Base-by-base conservation (phyloP, 2,329 filamentous ascomycete species). In the Aspergillus novoparasiticus region DNA sequence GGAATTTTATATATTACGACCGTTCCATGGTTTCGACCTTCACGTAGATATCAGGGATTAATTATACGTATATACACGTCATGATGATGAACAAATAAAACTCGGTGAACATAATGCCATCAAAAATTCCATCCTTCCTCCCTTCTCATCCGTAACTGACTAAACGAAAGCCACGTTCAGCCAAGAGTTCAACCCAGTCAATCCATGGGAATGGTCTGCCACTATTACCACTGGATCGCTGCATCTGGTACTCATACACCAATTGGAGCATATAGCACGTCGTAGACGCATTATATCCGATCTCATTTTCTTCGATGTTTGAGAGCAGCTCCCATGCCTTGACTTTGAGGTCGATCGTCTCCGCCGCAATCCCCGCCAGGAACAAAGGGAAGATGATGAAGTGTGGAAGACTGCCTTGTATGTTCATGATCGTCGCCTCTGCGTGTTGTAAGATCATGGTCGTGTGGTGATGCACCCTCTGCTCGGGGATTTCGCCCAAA, bases 331-430 rank as follows among this genome's bases (percentile, higher is more conserved):
- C 78, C 61, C 86, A 73, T 1, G 82, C 82, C 66, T 78, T 75
- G 59, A 76, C 75, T 69, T 86, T 84, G 23, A 81, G 76, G 6
- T 74, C 75, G 10, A 73, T 73, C 28, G 80, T 76, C 0, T 70
- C 73, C 2, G 80, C 80, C 21, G 82, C 78, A 4, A 71, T 70
- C 12, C 84, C 85, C 0, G 84, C 83, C 62, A 87, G 79, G 69
- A 87, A 86, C 0, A 86, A 66, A 0, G 85, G 84, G 64, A 87
- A 86, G 2, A 84, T 76, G 5, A 84, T 70, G 61, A 82, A 83
- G 26, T 81, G 78, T 19, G 79, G 77, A 51, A 82, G 78, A 16
- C 78, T 75, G 12, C 77, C 77, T 5, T 74, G 74, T 3, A 73
- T 71, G 21, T 75, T 73, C 5, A 81, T 69, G 1, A 82, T 78